Percentiles rank a stretch among this genome's conserved stretches.
phyloP scores from a whole-genome alignment of 2,329 filamentous ascomycete genomes.

The Phaeophleospora eucalypticola region DNA sequence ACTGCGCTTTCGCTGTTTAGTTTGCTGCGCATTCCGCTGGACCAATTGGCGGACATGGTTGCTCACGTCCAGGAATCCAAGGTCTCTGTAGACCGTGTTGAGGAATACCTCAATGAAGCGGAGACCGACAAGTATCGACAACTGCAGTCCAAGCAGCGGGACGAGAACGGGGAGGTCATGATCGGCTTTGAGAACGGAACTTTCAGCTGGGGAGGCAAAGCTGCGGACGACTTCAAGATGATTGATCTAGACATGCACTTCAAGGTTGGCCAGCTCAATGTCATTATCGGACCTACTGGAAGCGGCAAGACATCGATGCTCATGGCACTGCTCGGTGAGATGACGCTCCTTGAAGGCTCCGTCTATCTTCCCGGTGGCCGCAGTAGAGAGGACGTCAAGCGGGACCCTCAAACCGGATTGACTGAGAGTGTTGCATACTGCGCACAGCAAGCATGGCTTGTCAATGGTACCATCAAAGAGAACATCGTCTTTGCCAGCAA shows the following conservation, averaged over 20 bases:
- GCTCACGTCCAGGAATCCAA: conserved; percentile 97
- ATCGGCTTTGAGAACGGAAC: conserved; percentile 84
- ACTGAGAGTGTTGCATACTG: conserved; percentile 94
- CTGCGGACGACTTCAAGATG: conserved; percentile 59
- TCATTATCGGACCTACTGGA: conserved; percentile 88
- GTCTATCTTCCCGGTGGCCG: conserved; percentile 82
- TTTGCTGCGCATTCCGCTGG: conserved; percentile 84
- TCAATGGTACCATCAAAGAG: conserved; percentile 91
- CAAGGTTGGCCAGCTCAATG: conserved; percentile 78
- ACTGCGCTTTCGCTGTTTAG: conserved; percentile 95
- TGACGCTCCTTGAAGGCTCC: conserved; percentile 76
- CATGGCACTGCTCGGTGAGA: conserved; percentile 94
- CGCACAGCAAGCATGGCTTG: conserved; percentile 92
- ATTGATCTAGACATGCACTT: conserved; percentile 82
- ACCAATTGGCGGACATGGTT: conserved; percentile 97
- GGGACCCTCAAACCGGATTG: conserved; percentile 77
- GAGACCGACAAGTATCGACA: conserved; percentile 96
- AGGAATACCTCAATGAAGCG: conserved; percentile 87
- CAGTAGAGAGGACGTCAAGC: conserved; percentile 77
- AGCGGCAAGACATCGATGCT: conserved; percentile 93
- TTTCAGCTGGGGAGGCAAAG: conserved; percentile 77
- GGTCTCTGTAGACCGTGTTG: conserved; percentile 93
- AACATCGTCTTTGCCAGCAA: conserved; percentile 89
- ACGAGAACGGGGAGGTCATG: conserved; percentile 64
- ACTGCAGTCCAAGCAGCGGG: conserved; percentile 64